Evolutionary conservation across 345 rosid species (phyloP), one percentile per base, ranked within the genome.

Genomic region (Hirschfeldia incana): DNA sequence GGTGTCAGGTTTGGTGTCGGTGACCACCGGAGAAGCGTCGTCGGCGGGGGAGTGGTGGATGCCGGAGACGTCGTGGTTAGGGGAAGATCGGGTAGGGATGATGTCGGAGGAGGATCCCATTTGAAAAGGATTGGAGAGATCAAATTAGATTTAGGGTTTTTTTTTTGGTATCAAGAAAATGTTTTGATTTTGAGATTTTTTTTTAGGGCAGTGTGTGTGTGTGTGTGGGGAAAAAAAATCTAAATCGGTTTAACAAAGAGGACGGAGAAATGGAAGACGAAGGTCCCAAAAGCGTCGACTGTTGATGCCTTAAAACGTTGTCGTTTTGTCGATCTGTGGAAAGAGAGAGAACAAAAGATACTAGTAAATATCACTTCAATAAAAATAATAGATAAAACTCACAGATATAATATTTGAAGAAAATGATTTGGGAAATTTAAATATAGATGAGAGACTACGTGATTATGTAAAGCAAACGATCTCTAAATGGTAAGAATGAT

Each of bases 71-170:
- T 77, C 79, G 42, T 78, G 85, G 85, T 70, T 82, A 55, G 80
- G 86, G 73, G 84, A 53, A 83, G 89, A 83, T 85, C 89, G 88
- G 80, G 53, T 70, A 78, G 78, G 87, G 77, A 74, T 65, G 79
- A 70, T 59, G 55, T 82, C 81, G 76, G 87, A 81, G 81, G 87
- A 75, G 72, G 91, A 85, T 67, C 85, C 87, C 65, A 82, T 79
- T 37, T 86, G 4, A 85, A 85, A 89, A 88, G 87, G 81, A 81
- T 28, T 28, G 76, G 77, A 46, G 77, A 73, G 81, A 74, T 74
- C 79, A 74, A 72, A 81, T 65, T 34, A 59, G 67, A 76, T 65
- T 75, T 70, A 80, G 83, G 79, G 83, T 80, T 33, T 63, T 29
- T 32, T n/a, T 70, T 55, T 26, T 30, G 5, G 5, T 33, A 3